These are phyloP conservation scores for Erodium texanum DNA, from an alignment of 441 rosid genomes.

Conservation along the genomic window DNA sequence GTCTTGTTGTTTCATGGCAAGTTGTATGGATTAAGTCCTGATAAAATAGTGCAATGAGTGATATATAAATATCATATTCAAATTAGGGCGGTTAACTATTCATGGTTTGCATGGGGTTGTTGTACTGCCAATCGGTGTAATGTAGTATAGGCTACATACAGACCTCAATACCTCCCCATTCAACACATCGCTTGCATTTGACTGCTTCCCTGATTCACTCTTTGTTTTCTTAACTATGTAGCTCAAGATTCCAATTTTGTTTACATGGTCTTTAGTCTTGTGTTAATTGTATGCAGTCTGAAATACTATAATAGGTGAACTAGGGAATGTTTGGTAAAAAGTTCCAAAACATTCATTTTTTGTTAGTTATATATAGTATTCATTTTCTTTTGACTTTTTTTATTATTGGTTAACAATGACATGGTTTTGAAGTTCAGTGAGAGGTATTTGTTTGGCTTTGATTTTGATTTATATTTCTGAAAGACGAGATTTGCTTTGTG, in stretches of 20 bases:
- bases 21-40: background rate
- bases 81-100: background rate
- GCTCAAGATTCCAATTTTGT: background rate
- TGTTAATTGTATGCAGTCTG: background rate
- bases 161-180: background rate
- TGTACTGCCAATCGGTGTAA: too few species aligned
- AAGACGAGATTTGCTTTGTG: background rate
- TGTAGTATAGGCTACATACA: background rate
- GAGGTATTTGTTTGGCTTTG: background rate
- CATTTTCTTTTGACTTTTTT: background rate
- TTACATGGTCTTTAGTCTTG: background rate
- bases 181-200: background rate
- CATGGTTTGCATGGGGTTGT: too few species aligned
- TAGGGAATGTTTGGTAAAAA: background rate
- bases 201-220: background rate
- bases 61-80: background rate
- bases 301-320: background rate
- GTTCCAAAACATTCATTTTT: background rate
- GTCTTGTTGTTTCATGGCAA: background rate
- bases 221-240: background rate
- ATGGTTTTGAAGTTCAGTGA: background rate
- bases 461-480: background rate
- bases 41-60: background rate
- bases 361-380: background rate
- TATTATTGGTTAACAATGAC: background rate